Evolutionary conservation across 208 protist genomes (phyloP).

Genomic region (Trypanosoma mega): DNA sequence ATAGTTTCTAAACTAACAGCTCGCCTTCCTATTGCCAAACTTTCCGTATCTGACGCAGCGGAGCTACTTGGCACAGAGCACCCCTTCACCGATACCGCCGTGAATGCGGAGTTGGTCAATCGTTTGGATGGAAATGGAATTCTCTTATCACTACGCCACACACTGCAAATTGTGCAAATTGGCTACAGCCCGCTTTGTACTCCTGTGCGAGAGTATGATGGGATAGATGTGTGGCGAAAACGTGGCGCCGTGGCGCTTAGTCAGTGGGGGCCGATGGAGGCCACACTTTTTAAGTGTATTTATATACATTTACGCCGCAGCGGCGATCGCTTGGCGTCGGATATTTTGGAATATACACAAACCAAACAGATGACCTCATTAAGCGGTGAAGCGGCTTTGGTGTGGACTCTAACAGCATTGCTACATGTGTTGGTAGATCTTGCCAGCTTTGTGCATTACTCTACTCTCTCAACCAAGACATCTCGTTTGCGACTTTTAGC

Average conservation of each 20-base stretch:
- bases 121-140: constrained; percentile 30
- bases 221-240: background rate
- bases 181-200: constrained; percentile 5
- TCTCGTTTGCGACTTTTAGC: constrained; percentile 12
- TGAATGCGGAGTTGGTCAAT: constrained; percentile 15
- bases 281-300: constrained; percentile 23
- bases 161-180: constrained; percentile 10
- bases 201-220: background rate
- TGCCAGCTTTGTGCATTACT: constrained; percentile 24
- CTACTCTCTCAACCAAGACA: constrained; percentile 17
- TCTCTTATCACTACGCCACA: background rate
- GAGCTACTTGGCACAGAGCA: constrained; percentile 17
- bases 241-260: background rate
- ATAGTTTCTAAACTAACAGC: constrained; percentile 26
- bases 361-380: background rate
- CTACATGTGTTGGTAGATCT: constrained; percentile 18
- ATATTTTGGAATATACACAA: too few relatives aligned
- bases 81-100: constrained; percentile 19
- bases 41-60: constrained; percentile 32
- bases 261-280: constrained; percentile 29
- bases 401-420: background rate
- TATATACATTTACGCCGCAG: constrained; percentile 13
- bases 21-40: constrained; percentile 26
- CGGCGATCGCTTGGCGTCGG: background rate
- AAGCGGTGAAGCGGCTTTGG: too few relatives aligned